Conservation (phyloP, 2,329 filamentous ascomycete genomes). For the Ophiostoma sp. region DNA sequence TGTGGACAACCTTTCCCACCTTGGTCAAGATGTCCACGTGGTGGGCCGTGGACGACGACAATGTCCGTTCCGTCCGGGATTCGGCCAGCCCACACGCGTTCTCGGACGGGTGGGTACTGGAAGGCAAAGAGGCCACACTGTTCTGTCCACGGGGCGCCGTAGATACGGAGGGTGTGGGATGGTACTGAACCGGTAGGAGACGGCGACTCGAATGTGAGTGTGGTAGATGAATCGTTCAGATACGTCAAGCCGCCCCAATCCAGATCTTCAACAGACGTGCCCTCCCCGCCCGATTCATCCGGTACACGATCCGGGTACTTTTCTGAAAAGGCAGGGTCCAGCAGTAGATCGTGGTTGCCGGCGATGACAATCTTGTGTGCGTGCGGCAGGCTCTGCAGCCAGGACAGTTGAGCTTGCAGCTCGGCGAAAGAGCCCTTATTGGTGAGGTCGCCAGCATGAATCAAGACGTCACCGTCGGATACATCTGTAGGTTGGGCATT, state of each 20-base stretch:
- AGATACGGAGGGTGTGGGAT: constrained; percentile 27
- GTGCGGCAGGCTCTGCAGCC: constrained; percentile 40
- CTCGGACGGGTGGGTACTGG: constrained; percentile 29
- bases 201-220: constrained; percentile 1
- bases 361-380: constrained; percentile 41
- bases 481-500: constrained; percentile 35
- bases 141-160: constrained; percentile 33
- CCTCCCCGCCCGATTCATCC: constrained; percentile 24
- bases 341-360: constrained; percentile 28
- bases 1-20: constrained; percentile 23
- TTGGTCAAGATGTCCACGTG: constrained; percentile 12
- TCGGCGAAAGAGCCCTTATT: constrained; percentile 42
- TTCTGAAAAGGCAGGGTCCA: constrained; percentile 22
- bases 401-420: constrained; percentile 39
- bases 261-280: constrained; percentile 26
- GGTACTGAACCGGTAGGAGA: neutral
- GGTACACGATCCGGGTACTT: constrained; percentile 25
- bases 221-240: constrained; percentile 27
- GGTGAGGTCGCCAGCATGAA: constrained; percentile 46
- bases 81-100: constrained; percentile 1
- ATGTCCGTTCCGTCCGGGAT: constrained; percentile 21
- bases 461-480: constrained; percentile 42
- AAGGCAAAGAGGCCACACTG: constrained; percentile 33
- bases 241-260: constrained; percentile 32
- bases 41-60: constrained; percentile 22